phyloP scores from a whole-genome alignment of 345 rosid genomes.

The Cardamine occulta region DNA sequence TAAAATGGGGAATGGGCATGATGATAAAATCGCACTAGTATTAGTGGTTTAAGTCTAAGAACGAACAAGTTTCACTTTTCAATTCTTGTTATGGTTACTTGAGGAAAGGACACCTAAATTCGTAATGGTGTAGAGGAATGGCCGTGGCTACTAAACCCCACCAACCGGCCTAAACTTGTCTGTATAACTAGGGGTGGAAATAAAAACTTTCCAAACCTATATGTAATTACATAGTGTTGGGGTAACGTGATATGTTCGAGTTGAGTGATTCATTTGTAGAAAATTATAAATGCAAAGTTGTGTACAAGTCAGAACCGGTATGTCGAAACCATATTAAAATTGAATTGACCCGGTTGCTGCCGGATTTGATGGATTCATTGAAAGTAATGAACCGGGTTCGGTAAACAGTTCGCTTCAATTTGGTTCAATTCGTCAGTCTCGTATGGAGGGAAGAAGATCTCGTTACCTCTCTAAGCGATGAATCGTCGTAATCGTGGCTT shows the following conservation, averaged over 20 bases:
- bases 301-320: slow-evolving; percentile 17
- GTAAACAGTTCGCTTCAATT: not conserved
- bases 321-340: not conserved
- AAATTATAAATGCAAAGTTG: not conserved
- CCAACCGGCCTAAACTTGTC: not conserved
- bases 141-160: slow-evolving; percentile 9
- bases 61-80: not conserved
- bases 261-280: not conserved
- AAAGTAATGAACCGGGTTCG: slow-evolving; percentile 11
- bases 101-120: not conserved
- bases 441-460: slow-evolving; percentile 5
- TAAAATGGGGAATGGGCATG: not conserved
- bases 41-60: not conserved
- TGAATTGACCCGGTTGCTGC: not conserved
- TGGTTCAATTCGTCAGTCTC: slow-evolving; percentile 10
- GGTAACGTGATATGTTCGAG: not conserved
- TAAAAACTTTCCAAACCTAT: not conserved
- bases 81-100: not conserved
- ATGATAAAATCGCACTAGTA: not conserved
- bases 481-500: slow-evolving; percentile 35
- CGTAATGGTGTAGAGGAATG: not conserved
- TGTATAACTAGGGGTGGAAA: not conserved
- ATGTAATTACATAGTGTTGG: not conserved
- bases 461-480: slow-evolving; percentile 28
- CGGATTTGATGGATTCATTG: not conserved